Percentiles rank a stretch among this genome's conserved stretches.
These are phyloP conservation scores for Tricholoma matsutake DNA, from an alignment of 768 basidiomycete species.

Conservation along the genomic window DNA sequence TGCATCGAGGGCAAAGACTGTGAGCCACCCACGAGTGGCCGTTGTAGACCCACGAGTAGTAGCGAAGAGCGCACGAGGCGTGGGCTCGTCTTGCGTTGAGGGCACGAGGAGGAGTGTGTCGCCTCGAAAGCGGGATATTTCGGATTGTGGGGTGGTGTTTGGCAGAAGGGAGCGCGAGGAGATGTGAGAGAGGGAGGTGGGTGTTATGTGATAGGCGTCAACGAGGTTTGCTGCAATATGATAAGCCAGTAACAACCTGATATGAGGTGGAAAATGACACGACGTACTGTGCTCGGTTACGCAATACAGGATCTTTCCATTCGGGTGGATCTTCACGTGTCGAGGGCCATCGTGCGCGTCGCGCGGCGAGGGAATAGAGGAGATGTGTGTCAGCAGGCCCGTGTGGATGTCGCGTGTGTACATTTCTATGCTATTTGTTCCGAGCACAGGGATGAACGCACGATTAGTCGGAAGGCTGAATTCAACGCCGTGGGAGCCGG, in stretches of 20 bases:
- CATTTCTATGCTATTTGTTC: conserved; percentile 46
- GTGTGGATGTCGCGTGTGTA: conserved; percentile 33
- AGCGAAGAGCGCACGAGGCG: conserved; percentile 40
- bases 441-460: conserved; percentile 50
- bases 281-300: conserved; percentile 51
- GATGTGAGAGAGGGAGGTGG: conserved; percentile 26
- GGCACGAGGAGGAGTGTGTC: conserved; percentile 46
- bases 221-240: conserved; percentile 41
- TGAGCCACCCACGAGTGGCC: conserved; percentile 39
- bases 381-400: conserved; percentile 34
- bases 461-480: conserved; percentile 33
- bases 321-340: conserved; percentile 51
- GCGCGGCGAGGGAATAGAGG: conserved; percentile 38
- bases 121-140: conserved; percentile 32
- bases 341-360: conserved; percentile 44
- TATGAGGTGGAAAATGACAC: neutral
- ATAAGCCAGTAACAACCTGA: neutral
- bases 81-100: conserved; percentile 30
- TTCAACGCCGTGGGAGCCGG: conserved; percentile 52
- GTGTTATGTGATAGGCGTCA: conserved; percentile 40
- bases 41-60: conserved; percentile 44
- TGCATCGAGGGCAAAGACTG: conserved; percentile 38
- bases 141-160: conserved; percentile 3
- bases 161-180: conserved; percentile 34
- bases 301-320: conserved; percentile 47